A percentile compares a stretch with the other conserved stretches of the same genome.
Conservation (phyloP, 192 early-diverging fungal species). For the Entomortierella chlamydospora region DNA sequence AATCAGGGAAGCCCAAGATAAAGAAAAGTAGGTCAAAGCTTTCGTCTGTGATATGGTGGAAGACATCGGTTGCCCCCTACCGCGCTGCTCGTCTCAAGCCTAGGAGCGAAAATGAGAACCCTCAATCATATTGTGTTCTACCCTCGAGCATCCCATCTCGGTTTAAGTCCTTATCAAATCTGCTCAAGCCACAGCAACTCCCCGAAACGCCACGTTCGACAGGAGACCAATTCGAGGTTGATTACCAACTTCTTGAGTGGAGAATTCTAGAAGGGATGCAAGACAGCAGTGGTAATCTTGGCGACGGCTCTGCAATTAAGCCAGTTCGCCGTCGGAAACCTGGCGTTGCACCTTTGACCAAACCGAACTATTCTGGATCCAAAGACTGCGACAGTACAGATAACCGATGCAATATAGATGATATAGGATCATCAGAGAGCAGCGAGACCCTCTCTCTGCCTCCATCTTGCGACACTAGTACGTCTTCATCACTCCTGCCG, state of each 20-base stretch:
- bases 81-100: neutral
- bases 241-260: neutral
- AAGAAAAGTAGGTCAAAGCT: conserved; percentile 6
- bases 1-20: neutral
- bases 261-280: neutral
- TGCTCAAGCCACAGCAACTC: neutral
- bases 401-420: neutral
- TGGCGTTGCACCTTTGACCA: neutral
- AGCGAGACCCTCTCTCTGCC: neutral
- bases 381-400: neutral
- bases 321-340: neutral
- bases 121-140: neutral
- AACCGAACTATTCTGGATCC: no score
- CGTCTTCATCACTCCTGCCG: neutral
- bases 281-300: neutral
- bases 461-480: neutral
- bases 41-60: conserved; percentile 8
- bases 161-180: neutral
- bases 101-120: neutral
- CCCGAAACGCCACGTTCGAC: neutral
- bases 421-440: neutral
- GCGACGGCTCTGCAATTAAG: neutral
- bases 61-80: neutral
- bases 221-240: neutral
- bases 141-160: neutral